Percentiles rank a stretch among this genome's conserved stretches.
phyloP scores from a whole-genome alignment of 129 eudicot genomes.

The Deinandra increscens region DNA sequence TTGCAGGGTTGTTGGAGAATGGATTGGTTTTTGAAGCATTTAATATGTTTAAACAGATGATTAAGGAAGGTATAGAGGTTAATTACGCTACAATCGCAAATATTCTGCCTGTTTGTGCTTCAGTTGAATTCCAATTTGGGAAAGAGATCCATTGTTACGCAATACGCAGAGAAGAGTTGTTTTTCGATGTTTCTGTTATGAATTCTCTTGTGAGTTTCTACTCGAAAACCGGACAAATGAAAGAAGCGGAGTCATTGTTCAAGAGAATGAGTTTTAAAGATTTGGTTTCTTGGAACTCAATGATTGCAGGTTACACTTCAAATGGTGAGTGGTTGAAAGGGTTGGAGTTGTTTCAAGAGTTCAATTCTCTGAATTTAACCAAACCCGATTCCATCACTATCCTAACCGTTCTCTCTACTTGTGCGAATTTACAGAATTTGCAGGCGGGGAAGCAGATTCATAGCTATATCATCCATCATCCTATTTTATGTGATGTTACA shows the following conservation, averaged over 20 bases:
- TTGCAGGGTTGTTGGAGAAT: constrained; percentile 80
- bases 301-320: constrained; percentile 68
- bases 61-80: constrained; percentile 43
- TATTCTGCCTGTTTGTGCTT: constrained; percentile 60
- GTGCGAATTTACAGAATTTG: constrained; percentile 48
- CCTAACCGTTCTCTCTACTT: constrained; percentile 60
- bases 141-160: constrained; percentile 62
- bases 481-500: constrained; percentile 38
- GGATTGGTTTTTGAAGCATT: constrained; percentile 53
- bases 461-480: constrained; percentile 54
- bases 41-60: constrained; percentile 54
- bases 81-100: constrained; percentile 81
- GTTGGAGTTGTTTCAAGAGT: constrained; percentile 44
- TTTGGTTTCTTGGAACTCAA: constrained; percentile 79
- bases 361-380: constrained; percentile 24
- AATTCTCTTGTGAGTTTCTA: constrained; percentile 77
- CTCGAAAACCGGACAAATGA: constrained; percentile 46
- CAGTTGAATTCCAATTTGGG: constrained; percentile 44
- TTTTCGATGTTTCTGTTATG: constrained; percentile 42
- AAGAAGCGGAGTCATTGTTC: constrained; percentile 54
- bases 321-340: constrained; percentile 64
- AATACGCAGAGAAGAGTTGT: constrained; percentile 47
- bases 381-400: constrained; percentile 65
- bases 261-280: constrained; percentile 54
- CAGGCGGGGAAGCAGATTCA: constrained; percentile 68